Evolutionary conservation across 495 filamentous ascomycete species (phyloP), one percentile per base, ranked within the genome.

Genomic region (Talaromyces liani): DNA sequence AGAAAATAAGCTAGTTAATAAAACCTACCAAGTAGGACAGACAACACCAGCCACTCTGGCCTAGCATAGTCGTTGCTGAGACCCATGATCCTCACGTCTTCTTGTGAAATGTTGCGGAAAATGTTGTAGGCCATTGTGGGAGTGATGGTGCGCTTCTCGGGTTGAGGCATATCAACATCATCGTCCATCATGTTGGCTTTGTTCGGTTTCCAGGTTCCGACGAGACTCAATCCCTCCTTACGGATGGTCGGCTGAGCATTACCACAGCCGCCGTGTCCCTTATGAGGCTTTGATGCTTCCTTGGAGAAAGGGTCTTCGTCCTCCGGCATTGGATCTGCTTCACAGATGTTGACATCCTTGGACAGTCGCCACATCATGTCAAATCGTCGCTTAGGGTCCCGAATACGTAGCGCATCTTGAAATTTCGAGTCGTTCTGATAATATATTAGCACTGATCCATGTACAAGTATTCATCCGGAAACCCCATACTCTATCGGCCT

Each of bases 321-420:
- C 45, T 85, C 82, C 24, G 83, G 77, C 36, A 80, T 75, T 0
- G 81, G 72, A 64, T 93, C 89, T 60, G 86, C 86, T 65, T 95
- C 90, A 72, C 94, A 99, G 24, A 86, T 76, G 69, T 83, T 83
- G 73, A 93, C 92, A 65, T 86, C 84, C 76, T 97, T 97, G 78
- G 93, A 98, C 49, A 90, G 78, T 64, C 85, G 80, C 89, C 91
- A 96, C 60, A 98, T 90, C 8, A 84, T 79, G 70, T 96, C 88
- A 78, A 99, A 99, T 33, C 94, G 91, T 64, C 85, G 79, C 78
- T 99, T 99, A 14, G 93, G 91, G 68, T 98, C 92, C 73, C 93
- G 85, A 61, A 90, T 85, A 41, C 85, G 84, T 68, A 94, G 80
- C 63, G 93, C 95, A 66, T 90, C 85, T 63, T 81, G 81, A 68